Evolutionary conservation across 345 rosid genomes (phyloP), one percentile per base, ranked within the genome.

Genomic region (Aquilaria sinensis): DNA sequence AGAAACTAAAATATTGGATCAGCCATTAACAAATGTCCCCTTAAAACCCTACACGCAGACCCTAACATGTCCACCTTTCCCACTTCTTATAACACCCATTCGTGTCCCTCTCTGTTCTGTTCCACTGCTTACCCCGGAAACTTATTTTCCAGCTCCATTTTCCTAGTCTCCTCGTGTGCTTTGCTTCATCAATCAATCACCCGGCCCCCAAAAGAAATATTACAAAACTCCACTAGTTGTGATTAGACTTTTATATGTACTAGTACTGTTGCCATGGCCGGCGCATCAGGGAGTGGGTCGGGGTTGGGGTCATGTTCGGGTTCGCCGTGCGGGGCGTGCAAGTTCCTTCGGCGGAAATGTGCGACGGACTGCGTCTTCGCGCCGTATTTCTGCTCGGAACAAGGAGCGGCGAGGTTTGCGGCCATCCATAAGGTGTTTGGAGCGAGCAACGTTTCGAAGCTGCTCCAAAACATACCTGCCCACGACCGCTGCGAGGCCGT

Each of bases 321-420:
- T 23, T 84, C 90, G 50, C 94, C 94, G 0, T 87, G 94, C 53
- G 94, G 94, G 16, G 90, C 94, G 34, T 87, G 94, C 86, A 87
- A 87, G 76, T 87, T 87, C 56, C 82, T 87, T 52, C 62, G 90
- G 37, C 62, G 90, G 64, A 87, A 87, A 79, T 87, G 94, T 15
- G 82, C 88, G 0, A 57, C 81, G 15, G 88, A 82, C 64, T 87
- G 94, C 64, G 61, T 87, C 1, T 87, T 87, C 51, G 94, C 94
- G 1, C 94, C 94, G 2, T 85, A 87, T 61, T 87, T 87, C 57
- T 70, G 81, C 75, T 77, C 94, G 13, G 90, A 87, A 30, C 88
- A 83, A 69, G 94, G 94, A 0, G 79, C 86, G 4, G 83, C 85
- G 0, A 58, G 83, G 43, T 87, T 87, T 67, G 90, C 90, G 0